Percentiles rank a stretch among this genome's conserved stretches.
Evolutionary conservation across 306 rosid genomes (phyloP).

Genomic region (Adenanthera pavonina): DNA sequence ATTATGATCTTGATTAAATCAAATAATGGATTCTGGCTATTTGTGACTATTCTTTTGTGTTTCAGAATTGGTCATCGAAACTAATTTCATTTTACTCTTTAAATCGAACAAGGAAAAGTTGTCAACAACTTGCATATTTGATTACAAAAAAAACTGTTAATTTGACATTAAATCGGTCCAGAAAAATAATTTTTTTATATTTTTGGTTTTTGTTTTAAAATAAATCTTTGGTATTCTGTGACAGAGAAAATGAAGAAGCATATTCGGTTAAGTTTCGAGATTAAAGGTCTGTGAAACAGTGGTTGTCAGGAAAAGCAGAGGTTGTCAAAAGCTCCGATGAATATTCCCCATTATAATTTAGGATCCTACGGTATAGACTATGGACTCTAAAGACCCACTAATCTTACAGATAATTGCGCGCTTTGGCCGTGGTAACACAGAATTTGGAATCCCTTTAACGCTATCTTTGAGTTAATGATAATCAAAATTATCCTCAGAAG

Average conservation of each 20-base stretch:
- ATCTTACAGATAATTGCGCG: constrained; percentile 30
- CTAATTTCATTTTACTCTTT: neutral
- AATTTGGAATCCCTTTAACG: constrained; percentile 49
- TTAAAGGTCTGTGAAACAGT: constrained; percentile 29
- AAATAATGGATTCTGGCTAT: constrained; percentile 25
- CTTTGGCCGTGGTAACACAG: constrained; percentile 33
- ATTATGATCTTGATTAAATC: neutral
- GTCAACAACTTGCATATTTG: neutral
- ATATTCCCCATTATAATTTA: constrained; percentile 32
- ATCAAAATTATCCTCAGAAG: constrained; percentile 35
- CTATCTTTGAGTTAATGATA: constrained; percentile 28
- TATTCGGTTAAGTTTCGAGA: constrained; percentile 17
- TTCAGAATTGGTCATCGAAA: neutral
- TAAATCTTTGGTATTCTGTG: neutral
- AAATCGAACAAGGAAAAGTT: neutral
- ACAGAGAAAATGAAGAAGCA: neutral
- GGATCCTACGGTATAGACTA: constrained; percentile 24
- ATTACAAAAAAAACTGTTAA: neutral
- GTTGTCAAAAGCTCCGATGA: constrained; percentile 3
- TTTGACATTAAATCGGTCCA: neutral
- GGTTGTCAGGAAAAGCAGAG: constrained; percentile 41
- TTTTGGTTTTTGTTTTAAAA: neutral
- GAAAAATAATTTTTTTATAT: neutral
- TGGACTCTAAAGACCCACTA: constrained; percentile 35
- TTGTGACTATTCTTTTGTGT: constrained; percentile 27